Evolutionary conservation across 257 asterid species (phyloP).

Genomic region (Nicotiana attenuata): DNA sequence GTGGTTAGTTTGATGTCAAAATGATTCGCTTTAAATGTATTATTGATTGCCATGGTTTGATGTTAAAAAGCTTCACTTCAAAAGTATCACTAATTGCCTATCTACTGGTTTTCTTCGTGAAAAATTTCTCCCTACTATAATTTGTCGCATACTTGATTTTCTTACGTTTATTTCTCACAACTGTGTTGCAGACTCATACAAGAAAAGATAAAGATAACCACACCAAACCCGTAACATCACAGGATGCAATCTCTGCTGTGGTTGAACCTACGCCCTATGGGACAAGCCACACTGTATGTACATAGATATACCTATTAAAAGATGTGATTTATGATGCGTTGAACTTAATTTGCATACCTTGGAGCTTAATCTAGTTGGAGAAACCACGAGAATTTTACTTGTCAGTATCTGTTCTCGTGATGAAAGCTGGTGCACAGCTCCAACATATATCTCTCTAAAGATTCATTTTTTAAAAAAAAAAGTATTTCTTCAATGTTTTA

Average conservation of each 20-base stretch:
- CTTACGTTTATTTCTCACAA: conserved; percentile 19
- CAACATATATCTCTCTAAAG: background rate
- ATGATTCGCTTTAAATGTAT: background rate
- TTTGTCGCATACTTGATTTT: background rate
- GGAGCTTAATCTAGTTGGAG: background rate
- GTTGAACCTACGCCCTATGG: conserved; percentile 76
- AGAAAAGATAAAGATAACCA: conserved; percentile 48
- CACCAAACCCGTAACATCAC: conserved; percentile 29
- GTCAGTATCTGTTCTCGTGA: background rate
- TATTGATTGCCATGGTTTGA: background rate
- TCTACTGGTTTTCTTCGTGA: background rate
- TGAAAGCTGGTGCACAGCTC: background rate
- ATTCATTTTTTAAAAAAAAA: background rate
- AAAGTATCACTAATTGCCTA: background rate
- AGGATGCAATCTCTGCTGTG: conserved; percentile 45
- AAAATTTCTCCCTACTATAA: background rate
- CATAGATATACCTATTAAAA: background rate
- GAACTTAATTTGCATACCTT: background rate
- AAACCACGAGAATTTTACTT: background rate
- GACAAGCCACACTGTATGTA: conserved; percentile 68
- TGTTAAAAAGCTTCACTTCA: background rate
- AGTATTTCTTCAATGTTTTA: background rate
- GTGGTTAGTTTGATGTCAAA: background rate
- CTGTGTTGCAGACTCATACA: conserved; percentile 64
- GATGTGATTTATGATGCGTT: conserved; percentile 2